Percentiles rank a stretch among this genome's conserved stretches.
phyloP scores from a whole-genome alignment of 148 eudicot species.

The Diospyros lotus region DNA sequence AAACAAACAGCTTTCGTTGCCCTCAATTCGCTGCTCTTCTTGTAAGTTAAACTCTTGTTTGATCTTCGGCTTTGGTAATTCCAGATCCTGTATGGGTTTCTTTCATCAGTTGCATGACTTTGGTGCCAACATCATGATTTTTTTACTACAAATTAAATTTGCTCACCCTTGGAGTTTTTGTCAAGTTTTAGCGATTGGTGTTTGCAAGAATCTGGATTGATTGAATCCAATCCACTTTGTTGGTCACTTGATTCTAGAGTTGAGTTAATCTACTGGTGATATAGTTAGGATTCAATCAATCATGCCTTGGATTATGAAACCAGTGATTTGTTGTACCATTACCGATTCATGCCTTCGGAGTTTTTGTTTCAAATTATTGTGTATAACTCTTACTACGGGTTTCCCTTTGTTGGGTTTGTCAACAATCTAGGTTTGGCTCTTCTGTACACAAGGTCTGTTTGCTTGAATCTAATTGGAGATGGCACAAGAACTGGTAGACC shows the following conservation, averaged over 20 bases:
- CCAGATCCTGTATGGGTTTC: neutral
- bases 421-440: neutral
- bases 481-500: conserved; percentile 20
- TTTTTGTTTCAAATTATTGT: neutral
- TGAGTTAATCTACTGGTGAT: neutral
- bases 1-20: neutral
- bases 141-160: neutral
- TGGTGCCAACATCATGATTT: neutral
- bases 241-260: neutral
- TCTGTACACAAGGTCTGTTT: neutral
- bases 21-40: neutral
- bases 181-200: neutral
- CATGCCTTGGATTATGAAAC: neutral
- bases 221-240: neutral
- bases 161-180: neutral
- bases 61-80: neutral
- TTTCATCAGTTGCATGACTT: neutral
- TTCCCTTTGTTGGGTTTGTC: conserved; percentile 9
- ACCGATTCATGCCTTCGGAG: neutral
- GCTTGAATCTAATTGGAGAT: conserved; percentile 14
- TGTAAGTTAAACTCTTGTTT: neutral
- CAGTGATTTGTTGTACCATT: no score
- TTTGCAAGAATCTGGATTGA: neutral
- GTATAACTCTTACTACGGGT: neutral
- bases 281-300: neutral